Conservation (phyloP, 2,329 filamentous ascomycete genomes). For the Aspergillus pseudoglaucus region DNA sequence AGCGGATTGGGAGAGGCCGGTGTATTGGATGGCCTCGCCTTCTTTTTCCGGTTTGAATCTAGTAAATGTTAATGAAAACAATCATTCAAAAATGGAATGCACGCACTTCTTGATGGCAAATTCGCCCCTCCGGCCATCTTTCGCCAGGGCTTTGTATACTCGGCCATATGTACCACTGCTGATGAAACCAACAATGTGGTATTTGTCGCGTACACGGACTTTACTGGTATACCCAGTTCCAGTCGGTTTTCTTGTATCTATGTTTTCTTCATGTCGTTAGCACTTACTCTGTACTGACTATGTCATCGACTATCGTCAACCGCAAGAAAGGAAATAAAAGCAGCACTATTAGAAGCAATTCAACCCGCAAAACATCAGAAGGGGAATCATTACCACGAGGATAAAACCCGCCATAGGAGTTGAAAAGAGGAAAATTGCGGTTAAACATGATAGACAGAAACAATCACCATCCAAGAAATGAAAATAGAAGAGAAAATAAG, state of each 20-base stretch:
- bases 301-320: neutral
- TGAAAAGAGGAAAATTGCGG: slow-evolving; percentile 33
- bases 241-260: slow-evolving; percentile 37
- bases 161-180: slow-evolving; percentile 96
- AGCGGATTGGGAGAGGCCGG: slow-evolving; percentile 93
- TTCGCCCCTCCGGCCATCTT: slow-evolving; percentile 66
- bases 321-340: slow-evolving; percentile 8
- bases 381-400: slow-evolving; percentile 34
- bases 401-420: slow-evolving; percentile 33
- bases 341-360: neutral
- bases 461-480: slow-evolving; percentile 6
- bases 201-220: slow-evolving; percentile 83
- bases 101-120: slow-evolving; percentile 94
- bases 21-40: slow-evolving; percentile 89
- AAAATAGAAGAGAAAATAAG: slow-evolving; percentile 3
- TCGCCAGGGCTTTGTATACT: slow-evolving; percentile 88
- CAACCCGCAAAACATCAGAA: slow-evolving; percentile 3
- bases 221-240: slow-evolving; percentile 57
- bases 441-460: slow-evolving; percentile 31
- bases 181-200: slow-evolving; percentile 96
- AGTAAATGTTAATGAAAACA: slow-evolving; percentile 10
- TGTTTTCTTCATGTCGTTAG: slow-evolving; percentile 30
- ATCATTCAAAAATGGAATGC: slow-evolving; percentile 4
- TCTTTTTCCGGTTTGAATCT: slow-evolving; percentile 96
- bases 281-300: neutral